Percentiles rank a stretch among this genome's conserved stretches.
phyloP scores from a whole-genome alignment of 805 yeast genomes.

The Suhomyces sp. region DNA sequence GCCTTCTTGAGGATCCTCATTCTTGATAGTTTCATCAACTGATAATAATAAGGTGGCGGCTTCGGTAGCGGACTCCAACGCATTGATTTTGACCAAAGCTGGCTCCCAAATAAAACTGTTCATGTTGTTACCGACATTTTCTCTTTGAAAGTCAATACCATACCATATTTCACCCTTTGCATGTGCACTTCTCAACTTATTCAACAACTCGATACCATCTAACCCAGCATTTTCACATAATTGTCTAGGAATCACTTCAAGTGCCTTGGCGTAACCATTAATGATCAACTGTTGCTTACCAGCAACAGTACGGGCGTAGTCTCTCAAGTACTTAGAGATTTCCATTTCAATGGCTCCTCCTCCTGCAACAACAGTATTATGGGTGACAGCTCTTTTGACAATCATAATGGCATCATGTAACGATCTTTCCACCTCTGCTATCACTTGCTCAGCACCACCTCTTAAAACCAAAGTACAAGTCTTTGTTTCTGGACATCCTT shows the following conservation, averaged over 20 bases:
- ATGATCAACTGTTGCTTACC: constrained; percentile 95
- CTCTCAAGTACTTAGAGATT: constrained; percentile 82
- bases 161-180: constrained; percentile 90
- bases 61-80: constrained; percentile 93
- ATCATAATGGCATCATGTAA: constrained; percentile 98
- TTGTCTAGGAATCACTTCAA: constrained; percentile 96
- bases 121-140: constrained; percentile 79
- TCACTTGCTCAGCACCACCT: constrained; percentile 98
- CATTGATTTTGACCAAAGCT: constrained; percentile 87
- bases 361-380: constrained; percentile 89
- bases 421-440: constrained; percentile 97
- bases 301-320: constrained; percentile 80
- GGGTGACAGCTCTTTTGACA: constrained; percentile 89
- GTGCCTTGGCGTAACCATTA: constrained; percentile 88
- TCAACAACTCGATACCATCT: constrained; percentile 93
- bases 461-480: constrained; percentile 91
- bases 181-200: constrained; percentile 88
- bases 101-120: constrained; percentile 97
- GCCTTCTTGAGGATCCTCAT: constrained; percentile 54
- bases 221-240: constrained; percentile 98
- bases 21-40: constrained; percentile 92
- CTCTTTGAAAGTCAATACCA: constrained; percentile 90
- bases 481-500: constrained; percentile 88
- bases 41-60: constrained; percentile 90
- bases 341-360: constrained; percentile 99